Conservation (phyloP, 2,329 filamentous ascomycete genomes). For the Colletotrichum higginsianum region DNA sequence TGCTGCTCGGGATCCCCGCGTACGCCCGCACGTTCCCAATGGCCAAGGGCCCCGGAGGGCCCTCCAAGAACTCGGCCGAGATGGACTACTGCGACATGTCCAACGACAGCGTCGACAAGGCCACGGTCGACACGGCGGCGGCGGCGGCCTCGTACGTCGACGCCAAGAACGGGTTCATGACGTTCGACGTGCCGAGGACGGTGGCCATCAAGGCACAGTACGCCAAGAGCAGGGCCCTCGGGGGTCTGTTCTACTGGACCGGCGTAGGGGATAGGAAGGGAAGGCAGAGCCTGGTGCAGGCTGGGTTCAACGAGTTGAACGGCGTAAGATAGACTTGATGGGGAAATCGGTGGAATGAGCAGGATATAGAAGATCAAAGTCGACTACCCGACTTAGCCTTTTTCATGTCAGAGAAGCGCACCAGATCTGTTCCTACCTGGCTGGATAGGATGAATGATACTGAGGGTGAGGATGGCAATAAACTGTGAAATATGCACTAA, state of each 20-base stretch:
- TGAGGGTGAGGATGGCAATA: background rate
- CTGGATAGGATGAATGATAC: background rate
- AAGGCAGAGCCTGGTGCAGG: constrained; percentile 70
- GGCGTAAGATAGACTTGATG: background rate
- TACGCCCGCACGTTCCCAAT: constrained; percentile 75
- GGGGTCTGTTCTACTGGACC: constrained; percentile 79
- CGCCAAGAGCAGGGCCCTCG: constrained; percentile 67
- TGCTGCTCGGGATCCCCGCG: constrained; percentile 74
- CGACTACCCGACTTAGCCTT: background rate
- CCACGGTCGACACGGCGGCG: constrained; percentile 63
- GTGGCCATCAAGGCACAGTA: constrained; percentile 74
- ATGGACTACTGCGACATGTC: constrained; percentile 76
- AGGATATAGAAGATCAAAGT: background rate
- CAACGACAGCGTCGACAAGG: constrained; percentile 59
- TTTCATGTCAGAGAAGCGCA: background rate
- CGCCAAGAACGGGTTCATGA: constrained; percentile 67
- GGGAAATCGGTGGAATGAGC: too few relatives aligned
- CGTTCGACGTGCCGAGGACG: constrained; percentile 74
- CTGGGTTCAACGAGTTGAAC: constrained; percentile 68
- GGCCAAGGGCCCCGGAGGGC: constrained; percentile 67
- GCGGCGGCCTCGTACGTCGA: constrained; percentile 73
- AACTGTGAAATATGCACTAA: too few relatives aligned
- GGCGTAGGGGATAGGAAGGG: constrained; percentile 71
- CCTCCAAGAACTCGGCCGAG: constrained; percentile 63
- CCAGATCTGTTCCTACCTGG: background rate